Conservation (phyloP, 208 protist genomes). For the Acanthamoeba pearcei region DNA sequence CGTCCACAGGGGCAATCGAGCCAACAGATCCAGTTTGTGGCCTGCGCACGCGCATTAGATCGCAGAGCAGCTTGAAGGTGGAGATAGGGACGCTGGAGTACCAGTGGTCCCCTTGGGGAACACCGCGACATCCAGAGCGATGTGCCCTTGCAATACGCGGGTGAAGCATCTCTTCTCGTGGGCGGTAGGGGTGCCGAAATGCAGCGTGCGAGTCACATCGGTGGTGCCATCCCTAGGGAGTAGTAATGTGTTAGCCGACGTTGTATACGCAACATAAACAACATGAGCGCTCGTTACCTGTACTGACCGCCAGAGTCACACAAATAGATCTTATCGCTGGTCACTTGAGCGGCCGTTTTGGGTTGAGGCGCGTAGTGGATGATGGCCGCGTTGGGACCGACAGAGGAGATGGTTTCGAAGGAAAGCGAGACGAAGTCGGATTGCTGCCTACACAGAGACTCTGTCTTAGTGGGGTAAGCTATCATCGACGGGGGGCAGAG, state of each 20-base stretch:
- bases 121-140: slow-evolving; percentile 90
- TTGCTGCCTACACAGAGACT: slow-evolving; percentile 53
- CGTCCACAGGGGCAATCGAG: slow-evolving; percentile 94
- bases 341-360: slow-evolving; percentile 87
- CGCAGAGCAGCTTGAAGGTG: background rate
- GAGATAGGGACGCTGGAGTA: background rate
- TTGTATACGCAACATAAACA: background rate
- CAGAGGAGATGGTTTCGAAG: slow-evolving; percentile 95
- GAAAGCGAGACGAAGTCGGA: slow-evolving; percentile 93
- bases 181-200: slow-evolving; percentile 89
- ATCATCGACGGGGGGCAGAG: slow-evolving; percentile 75
- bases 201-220: slow-evolving; percentile 97
- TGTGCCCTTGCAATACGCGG: slow-evolving; percentile 96
- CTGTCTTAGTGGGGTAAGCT: background rate
- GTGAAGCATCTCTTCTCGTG: slow-evolving; percentile 95
- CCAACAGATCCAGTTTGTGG: slow-evolving; percentile 93
- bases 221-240: slow-evolving; percentile 93
- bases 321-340: slow-evolving; percentile 92
- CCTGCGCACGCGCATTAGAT: slow-evolving; percentile 77
- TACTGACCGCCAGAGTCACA: slow-evolving; percentile 97
- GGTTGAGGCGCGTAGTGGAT: slow-evolving; percentile 95
- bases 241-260: background rate
- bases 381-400: slow-evolving; percentile 95
- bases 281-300: background rate
- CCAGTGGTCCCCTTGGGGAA: slow-evolving; percentile 93